Conservation (phyloP, 2,329 filamentous ascomycete species). For the Rutstroemia sp. region DNA sequence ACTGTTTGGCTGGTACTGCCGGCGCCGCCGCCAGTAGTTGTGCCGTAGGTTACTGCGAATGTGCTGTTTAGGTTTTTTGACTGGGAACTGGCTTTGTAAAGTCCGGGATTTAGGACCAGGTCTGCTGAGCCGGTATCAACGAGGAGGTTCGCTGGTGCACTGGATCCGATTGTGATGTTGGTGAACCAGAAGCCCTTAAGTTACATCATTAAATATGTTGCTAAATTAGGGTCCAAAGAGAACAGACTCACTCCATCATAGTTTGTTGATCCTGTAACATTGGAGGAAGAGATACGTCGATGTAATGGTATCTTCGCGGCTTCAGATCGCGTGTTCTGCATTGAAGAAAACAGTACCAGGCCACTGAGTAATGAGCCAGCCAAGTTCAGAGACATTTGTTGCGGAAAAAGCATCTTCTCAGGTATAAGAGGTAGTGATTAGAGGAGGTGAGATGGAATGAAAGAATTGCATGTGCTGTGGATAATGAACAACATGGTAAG, state of each 20-base stretch:
- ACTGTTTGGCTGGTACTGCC: constrained; percentile 4
- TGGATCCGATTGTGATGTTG: constrained; percentile 9
- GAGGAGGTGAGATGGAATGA: no score
- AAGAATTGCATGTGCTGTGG: no score
- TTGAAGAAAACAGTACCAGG: background rate
- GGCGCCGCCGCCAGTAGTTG: background rate
- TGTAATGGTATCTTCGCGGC: background rate
- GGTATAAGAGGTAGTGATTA: no score
- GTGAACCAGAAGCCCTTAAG: constrained; percentile 11
- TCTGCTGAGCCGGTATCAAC: constrained; percentile 13
- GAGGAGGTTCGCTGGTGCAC: constrained; percentile 5
- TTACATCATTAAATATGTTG: background rate
- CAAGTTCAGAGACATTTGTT: no score
- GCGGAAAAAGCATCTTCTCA: no score
- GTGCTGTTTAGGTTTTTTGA: background rate
- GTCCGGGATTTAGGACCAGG: constrained; percentile 11
- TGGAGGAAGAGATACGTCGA: background rate
- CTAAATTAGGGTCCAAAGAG: background rate
- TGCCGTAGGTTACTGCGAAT: constrained; percentile 6
- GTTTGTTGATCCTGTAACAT: background rate
- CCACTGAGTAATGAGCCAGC: background rate
- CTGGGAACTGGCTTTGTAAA: constrained; percentile 1
- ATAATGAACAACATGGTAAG: no score
- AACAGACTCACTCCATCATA: background rate
- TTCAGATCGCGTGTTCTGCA: background rate